Conservation (phyloP, 2,329 filamentous ascomycete species). For the Chaetomium sp. region DNA sequence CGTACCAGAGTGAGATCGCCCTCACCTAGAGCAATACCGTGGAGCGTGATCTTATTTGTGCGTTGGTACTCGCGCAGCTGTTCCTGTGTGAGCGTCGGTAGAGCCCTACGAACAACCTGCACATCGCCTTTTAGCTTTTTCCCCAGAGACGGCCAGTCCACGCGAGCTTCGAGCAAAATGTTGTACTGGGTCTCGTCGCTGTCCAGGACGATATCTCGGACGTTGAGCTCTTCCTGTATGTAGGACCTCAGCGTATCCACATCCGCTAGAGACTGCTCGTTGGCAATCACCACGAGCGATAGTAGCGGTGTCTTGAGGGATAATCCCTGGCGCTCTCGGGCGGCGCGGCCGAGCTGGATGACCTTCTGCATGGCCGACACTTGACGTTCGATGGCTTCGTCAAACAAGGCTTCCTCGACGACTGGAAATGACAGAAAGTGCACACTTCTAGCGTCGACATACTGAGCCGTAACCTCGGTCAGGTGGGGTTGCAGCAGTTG, state of each 20-base stretch:
- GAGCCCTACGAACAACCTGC: slow-evolving; percentile 77
- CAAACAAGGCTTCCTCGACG: slow-evolving; percentile 80
- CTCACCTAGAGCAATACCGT: slow-evolving; percentile 74
- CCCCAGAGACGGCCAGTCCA: slow-evolving; percentile 86
- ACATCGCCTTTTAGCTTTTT: slow-evolving; percentile 97
- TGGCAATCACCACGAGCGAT: slow-evolving; percentile 70
- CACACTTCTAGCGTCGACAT: slow-evolving; percentile 65
- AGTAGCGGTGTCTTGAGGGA: slow-evolving; percentile 64
- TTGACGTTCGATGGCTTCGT: slow-evolving; percentile 75
- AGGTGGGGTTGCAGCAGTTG: slow-evolving; percentile 54
- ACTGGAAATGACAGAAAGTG: slow-evolving; percentile 90
- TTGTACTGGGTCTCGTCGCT: slow-evolving; percentile 86
- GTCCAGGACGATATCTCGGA: slow-evolving; percentile 22
- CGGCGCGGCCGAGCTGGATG: slow-evolving; percentile 82
- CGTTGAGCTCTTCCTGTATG: slow-evolving; percentile 1
- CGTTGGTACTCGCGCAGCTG: slow-evolving; percentile 74
- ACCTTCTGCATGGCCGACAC: slow-evolving; percentile 90
- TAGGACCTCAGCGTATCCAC: slow-evolving; percentile 57
- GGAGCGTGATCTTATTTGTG: slow-evolving; percentile 69
- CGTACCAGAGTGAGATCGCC: slow-evolving; percentile 81
- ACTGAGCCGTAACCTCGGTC: slow-evolving; percentile 68
- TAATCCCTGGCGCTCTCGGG: slow-evolving; percentile 83
- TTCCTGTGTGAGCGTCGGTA: slow-evolving; percentile 65
- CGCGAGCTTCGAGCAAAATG: slow-evolving; percentile 65
- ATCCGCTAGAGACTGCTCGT: slow-evolving; percentile 76